These are phyloP conservation scores for Tuctoria greenei DNA, from an alignment of 176 grass and related monocot species.

Conservation along the genomic window DNA sequence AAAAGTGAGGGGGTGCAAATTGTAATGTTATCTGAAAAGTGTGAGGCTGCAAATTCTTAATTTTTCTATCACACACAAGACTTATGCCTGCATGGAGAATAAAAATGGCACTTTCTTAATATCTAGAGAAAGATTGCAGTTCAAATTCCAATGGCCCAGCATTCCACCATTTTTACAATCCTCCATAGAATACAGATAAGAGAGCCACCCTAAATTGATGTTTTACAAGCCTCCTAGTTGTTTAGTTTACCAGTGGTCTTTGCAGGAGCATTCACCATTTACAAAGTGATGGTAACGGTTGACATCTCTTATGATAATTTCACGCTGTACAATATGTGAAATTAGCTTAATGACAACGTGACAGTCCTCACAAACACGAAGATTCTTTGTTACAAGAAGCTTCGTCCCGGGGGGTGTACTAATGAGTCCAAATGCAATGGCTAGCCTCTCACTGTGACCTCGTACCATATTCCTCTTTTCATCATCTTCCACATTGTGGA, in stretches of 20 bases:
- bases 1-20: too few relatives aligned
- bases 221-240: neutral
- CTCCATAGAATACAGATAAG: neutral
- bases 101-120: too few relatives aligned
- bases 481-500: slow-evolving; percentile 75
- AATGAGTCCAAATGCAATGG: slow-evolving; percentile 80
- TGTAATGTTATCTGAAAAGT: too few relatives aligned
- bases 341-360: slow-evolving; percentile 80
- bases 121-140: neutral
- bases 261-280: slow-evolving; percentile 80
- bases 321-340: slow-evolving; percentile 58
- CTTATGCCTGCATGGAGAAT: too few relatives aligned
- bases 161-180: neutral
- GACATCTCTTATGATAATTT: slow-evolving; percentile 86
- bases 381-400: slow-evolving; percentile 74
- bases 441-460: slow-evolving; percentile 71
- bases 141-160: neutral
- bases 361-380: slow-evolving; percentile 76
- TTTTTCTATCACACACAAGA: too few relatives aligned
- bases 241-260: slow-evolving; percentile 47
- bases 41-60: too few relatives aligned
- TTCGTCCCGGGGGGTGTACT: slow-evolving; percentile 66
- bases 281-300: slow-evolving; percentile 75
- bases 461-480: slow-evolving; percentile 71
- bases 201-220: neutral